These are phyloP conservation scores for Pleomassaria siparia DNA, from an alignment of 2,329 filamentous ascomycete species.

Conservation along the genomic window DNA sequence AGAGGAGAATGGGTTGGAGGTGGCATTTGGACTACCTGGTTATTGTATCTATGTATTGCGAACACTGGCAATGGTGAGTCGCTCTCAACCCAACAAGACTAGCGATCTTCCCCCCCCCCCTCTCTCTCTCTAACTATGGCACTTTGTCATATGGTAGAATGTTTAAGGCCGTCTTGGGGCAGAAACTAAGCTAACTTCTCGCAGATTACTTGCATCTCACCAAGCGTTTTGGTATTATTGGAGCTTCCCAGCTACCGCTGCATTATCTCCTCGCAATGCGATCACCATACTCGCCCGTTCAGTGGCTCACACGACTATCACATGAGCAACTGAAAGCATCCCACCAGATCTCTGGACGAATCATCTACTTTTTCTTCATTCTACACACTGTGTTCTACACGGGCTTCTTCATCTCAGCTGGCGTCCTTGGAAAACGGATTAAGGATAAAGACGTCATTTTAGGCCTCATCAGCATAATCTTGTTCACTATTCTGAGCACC, in stretches of 20 bases:
- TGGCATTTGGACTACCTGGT: constrained; percentile 54
- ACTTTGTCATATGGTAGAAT: no score
- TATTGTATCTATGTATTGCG: constrained; percentile 53
- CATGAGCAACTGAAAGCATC: constrained; percentile 59
- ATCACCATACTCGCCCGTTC: constrained; percentile 54
- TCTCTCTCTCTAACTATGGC: no score
- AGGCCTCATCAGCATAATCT: constrained; percentile 52
- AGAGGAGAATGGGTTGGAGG: constrained; percentile 54
- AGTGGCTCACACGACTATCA: constrained; percentile 54
- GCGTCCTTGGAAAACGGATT: constrained; percentile 56
- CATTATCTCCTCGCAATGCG: constrained; percentile 60
- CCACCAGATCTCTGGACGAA: constrained; percentile 60
- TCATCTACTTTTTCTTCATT: constrained; percentile 54
- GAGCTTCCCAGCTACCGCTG: constrained; percentile 59
- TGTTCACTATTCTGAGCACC: constrained; percentile 49
- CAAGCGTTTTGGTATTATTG: constrained; percentile 62
- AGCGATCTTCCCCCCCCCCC: no score
- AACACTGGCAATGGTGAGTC: constrained; percentile 58
- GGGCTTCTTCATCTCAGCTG: constrained; percentile 57
- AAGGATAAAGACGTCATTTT: constrained; percentile 60
- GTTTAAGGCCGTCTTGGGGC: neutral
- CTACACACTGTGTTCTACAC: constrained; percentile 59
- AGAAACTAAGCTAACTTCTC: constrained; percentile 3
- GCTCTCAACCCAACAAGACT: no score
- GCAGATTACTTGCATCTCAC: constrained; percentile 65